These are phyloP conservation scores for Elsinoe batatas DNA, from an alignment of 2,329 filamentous ascomycete genomes.

Conservation along the genomic window DNA sequence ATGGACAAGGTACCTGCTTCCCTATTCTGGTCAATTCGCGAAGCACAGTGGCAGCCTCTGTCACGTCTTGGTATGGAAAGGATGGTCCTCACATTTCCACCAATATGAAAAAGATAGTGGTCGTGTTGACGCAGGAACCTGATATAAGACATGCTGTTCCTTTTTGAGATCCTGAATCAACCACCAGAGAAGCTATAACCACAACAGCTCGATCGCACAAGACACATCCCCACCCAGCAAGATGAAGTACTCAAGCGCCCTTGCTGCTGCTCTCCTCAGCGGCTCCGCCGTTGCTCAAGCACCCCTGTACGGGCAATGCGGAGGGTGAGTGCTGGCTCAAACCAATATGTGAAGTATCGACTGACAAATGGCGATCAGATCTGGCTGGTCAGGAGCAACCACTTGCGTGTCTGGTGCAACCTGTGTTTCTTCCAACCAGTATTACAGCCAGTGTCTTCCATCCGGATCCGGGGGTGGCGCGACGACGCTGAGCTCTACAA, in stretches of 20 bases:
- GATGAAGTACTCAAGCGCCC: not conserved
- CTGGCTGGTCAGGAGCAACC: constrained; percentile 17
- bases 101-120: not conserved
- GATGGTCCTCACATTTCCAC: not conserved
- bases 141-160: not conserved
- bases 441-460: constrained; percentile 20
- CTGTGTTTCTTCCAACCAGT: constrained; percentile 16
- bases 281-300: not conserved
- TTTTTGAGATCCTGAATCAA: not conserved
- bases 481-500: not conserved
- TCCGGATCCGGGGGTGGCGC: not conserved
- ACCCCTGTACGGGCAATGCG: not conserved
- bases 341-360: not conserved
- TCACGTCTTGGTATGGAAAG: not conserved
- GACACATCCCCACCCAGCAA: too few species aligned
- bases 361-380: not conserved
- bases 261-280: not conserved
- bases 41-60: not conserved
- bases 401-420: constrained; percentile 18
- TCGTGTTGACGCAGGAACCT: not conserved
- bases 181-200: not conserved
- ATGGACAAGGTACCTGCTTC: not conserved
- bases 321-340: not conserved
- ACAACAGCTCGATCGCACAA: not conserved
- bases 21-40: not conserved